Evolutionary conservation across 805 yeast genomes (phyloP).

Genomic region (Peterozyma xylosa): DNA sequence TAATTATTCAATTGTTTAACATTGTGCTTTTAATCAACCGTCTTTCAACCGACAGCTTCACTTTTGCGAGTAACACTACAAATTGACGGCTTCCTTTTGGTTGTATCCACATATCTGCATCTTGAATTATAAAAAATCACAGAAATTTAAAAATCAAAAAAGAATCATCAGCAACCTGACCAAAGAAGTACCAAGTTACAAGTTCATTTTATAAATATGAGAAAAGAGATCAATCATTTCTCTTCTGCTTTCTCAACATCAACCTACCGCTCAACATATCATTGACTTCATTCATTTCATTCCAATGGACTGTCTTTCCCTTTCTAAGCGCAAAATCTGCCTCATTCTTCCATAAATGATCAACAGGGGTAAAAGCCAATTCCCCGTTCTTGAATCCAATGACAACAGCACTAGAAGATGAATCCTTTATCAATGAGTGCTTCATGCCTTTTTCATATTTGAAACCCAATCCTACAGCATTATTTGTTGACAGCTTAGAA

Average conservation of each 20-base stretch:
- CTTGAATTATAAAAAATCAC: too few species aligned
- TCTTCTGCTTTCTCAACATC: slow-evolving; percentile 30
- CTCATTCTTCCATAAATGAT: slow-evolving; percentile 48
- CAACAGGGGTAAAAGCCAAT: slow-evolving; percentile 49
- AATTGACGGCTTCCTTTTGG: too few species aligned
- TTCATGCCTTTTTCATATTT: slow-evolving; percentile 41
- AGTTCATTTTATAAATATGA: too few species aligned
- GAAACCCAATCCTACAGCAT: slow-evolving; percentile 44
- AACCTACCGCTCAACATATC: slow-evolving; percentile 71
- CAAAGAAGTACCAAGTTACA: too few species aligned
- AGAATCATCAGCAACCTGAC: too few species aligned
- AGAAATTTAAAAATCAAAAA: too few species aligned
- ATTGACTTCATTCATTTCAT: slow-evolving; percentile 44
- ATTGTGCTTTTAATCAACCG: too few species aligned
- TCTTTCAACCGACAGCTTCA: too few species aligned
- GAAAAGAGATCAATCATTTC: too few species aligned
- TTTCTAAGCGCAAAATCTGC: slow-evolving; percentile 58
- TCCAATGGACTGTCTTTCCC: slow-evolving; percentile 67
- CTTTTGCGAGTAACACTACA: too few species aligned
- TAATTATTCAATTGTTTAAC: too few species aligned
- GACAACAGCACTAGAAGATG: slow-evolving; percentile 43
- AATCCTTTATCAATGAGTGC: slow-evolving; percentile 33
- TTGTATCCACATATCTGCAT: too few species aligned
- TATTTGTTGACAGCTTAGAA: slow-evolving; percentile 2
- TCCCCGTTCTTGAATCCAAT: slow-evolving; percentile 66